phyloP scores from a whole-genome alignment of 1,284 basidiomycete genomes.

The Phylloboletellus chloephorus region DNA sequence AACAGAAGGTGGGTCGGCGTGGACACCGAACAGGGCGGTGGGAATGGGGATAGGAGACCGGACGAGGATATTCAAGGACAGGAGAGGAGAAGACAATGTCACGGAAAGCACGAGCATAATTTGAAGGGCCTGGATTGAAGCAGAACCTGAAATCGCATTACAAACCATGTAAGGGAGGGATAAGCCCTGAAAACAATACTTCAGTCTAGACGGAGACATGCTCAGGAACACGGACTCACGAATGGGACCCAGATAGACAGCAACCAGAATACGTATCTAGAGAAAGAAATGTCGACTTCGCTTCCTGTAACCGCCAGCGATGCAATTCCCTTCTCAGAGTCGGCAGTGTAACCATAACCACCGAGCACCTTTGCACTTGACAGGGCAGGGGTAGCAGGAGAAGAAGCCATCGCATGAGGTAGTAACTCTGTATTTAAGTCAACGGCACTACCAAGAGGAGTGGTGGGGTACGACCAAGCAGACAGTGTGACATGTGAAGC shows the following conservation, averaged over 20 bases:
- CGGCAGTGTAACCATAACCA: constrained; percentile 50
- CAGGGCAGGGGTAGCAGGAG: constrained; percentile 49
- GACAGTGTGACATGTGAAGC: constrained; percentile 53
- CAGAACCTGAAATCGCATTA: constrained; percentile 34
- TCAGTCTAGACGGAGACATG: constrained; percentile 1
- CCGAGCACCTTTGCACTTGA: constrained; percentile 56
- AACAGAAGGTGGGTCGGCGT: constrained; percentile 39
- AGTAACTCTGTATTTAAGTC: constrained; percentile 42
- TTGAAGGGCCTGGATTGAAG: constrained; percentile 36
- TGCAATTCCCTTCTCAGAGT: constrained; percentile 48
- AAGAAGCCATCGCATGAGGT: constrained; percentile 34
- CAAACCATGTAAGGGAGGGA: constrained; percentile 56
- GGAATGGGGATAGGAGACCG: constrained; percentile 61
- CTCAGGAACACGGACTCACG: constrained; percentile 37
- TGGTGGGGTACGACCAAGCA: constrained; percentile 61
- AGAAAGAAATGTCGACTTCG: constrained; percentile 49
- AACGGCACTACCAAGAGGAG: constrained; percentile 34
- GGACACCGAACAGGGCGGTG: constrained; percentile 54
- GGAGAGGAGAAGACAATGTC: constrained; percentile 58
- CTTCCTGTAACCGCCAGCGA: constrained; percentile 41
- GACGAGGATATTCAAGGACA: constrained; percentile 55
- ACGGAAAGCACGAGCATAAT: constrained; percentile 56
- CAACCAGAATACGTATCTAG: constrained; percentile 55
- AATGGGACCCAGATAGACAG: constrained; percentile 60
- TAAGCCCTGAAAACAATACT: constrained; percentile 35